Evolutionary conservation across 2,329 filamentous ascomycete genomes (phyloP).

Genomic region (Colletotrichum caudatum): DNA sequence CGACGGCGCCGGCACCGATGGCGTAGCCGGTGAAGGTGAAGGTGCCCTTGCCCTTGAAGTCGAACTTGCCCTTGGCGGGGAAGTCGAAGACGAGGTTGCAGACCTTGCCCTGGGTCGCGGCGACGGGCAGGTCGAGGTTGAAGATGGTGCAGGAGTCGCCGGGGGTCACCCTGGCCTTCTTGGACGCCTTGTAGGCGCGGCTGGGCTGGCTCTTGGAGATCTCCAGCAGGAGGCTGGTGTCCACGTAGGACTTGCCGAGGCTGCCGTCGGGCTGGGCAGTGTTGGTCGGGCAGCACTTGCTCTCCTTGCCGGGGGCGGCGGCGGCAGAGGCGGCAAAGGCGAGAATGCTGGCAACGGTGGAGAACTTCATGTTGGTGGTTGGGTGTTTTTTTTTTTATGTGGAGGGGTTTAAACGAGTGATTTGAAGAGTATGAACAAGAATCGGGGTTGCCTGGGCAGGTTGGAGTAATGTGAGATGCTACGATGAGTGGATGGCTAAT

Average conservation of each 20-base stretch:
- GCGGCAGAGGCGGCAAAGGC: conserved; percentile 11
- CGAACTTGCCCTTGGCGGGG: conserved; percentile 14
- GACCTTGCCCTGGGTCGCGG: conserved; percentile 34
- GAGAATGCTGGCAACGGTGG: conserved; percentile 14
- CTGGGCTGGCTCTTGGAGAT: conserved; percentile 30
- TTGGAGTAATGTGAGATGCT: neutral
- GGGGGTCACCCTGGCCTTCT: conserved; percentile 24
- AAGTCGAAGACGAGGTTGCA: conserved; percentile 40
- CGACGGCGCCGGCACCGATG: conserved; percentile 33
- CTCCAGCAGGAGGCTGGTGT: conserved; percentile 28
- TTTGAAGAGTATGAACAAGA: neutral
- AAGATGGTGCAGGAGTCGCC: conserved; percentile 36
- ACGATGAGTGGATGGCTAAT: neutral
- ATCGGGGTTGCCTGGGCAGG: neutral
- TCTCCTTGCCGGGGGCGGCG: conserved; percentile 14
- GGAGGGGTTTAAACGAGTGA: neutral
- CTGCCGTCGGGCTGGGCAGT: conserved; percentile 33
- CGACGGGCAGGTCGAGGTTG: conserved; percentile 37
- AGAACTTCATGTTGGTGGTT: conserved; percentile 28
- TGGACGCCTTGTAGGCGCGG: conserved; percentile 22
- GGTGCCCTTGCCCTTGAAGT: conserved; percentile 28
- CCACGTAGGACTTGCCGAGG: conserved; percentile 26
- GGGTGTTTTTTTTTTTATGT: neutral
- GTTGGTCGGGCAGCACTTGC: conserved; percentile 29
- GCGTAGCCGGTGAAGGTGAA: conserved; percentile 38